Conservation (phyloP, 108 stramenopile species). For the Mediolabrus comicus region DNA sequence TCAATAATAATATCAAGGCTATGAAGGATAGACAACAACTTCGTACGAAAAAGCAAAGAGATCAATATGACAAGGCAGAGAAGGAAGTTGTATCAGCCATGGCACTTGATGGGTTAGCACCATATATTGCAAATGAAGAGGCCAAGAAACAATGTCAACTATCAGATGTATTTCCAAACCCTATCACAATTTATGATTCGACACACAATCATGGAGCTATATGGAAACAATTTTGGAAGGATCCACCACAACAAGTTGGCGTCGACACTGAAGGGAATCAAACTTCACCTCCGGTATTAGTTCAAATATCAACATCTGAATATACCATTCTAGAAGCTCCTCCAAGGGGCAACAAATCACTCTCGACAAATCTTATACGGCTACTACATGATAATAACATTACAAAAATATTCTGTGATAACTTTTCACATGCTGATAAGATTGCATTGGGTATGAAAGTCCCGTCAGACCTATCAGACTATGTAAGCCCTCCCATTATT, state of each 20-base stretch:
- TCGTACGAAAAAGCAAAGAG: background rate
- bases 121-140: background rate
- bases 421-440: conserved; percentile 35
- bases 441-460: conserved; percentile 22
- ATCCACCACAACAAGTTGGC: conserved; percentile 19
- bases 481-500: conserved; percentile 12
- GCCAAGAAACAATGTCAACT: background rate
- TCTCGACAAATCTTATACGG: conserved; percentile 26
- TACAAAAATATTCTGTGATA: conserved; percentile 50
- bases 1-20: no score
- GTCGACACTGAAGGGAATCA: conserved; percentile 46
- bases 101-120: background rate
- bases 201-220: background rate
- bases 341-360: background rate
- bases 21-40: background rate
- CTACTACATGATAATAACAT: conserved; percentile 32
- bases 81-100: background rate
- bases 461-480: background rate
- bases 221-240: conserved; percentile 38
- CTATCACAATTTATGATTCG: conserved; percentile 28
- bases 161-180: background rate
- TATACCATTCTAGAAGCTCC: conserved; percentile 42
- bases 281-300: conserved; percentile 38
- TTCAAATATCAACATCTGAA: conserved; percentile 33
- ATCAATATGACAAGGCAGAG: background rate